Evolutionary conservation across 768 basidiomycete genomes (phyloP).

Genomic region (Crepidotus variabilis): DNA sequence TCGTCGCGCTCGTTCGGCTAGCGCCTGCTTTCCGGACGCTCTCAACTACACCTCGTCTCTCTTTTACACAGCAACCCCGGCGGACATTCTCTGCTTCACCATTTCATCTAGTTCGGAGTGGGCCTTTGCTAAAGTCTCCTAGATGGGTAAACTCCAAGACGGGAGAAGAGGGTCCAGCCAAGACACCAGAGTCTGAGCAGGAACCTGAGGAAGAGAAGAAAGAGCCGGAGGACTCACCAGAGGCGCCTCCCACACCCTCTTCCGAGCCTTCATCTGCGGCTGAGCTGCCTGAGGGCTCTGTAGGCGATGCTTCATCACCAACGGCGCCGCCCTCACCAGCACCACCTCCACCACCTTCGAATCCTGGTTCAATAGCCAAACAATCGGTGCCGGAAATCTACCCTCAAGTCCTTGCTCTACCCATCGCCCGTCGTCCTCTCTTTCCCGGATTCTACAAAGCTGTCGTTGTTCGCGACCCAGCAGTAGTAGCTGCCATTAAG

Average conservation of each 20-base stretch:
- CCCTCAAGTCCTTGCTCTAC: conserved; percentile 91
- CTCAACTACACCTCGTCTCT: not conserved
- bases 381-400: conserved; percentile 88
- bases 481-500: conserved; percentile 90
- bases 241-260: not conserved
- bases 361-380: conserved; percentile 63
- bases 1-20: not conserved
- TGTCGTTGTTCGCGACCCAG: conserved; percentile 87
- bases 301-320: conserved; percentile 12
- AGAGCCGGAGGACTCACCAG: not conserved
- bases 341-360: conserved; percentile 25
- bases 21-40: not conserved
- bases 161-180: not conserved
- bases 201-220: not conserved
- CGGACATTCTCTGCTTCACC: not conserved
- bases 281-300: conserved; percentile 1
- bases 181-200: not conserved
- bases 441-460: conserved; percentile 99
- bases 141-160: not conserved
- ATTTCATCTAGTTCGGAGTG: not conserved
- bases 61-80: not conserved
- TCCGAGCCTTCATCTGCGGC: conserved; percentile 3
- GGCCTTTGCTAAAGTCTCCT: not conserved
- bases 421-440: conserved; percentile 90
- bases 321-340: conserved; percentile 16